A percentile compares a stretch with the other conserved stretches of the same genome.
phyloP scores from a whole-genome alignment of 306 rosid species.

The Quercus alba region DNA sequence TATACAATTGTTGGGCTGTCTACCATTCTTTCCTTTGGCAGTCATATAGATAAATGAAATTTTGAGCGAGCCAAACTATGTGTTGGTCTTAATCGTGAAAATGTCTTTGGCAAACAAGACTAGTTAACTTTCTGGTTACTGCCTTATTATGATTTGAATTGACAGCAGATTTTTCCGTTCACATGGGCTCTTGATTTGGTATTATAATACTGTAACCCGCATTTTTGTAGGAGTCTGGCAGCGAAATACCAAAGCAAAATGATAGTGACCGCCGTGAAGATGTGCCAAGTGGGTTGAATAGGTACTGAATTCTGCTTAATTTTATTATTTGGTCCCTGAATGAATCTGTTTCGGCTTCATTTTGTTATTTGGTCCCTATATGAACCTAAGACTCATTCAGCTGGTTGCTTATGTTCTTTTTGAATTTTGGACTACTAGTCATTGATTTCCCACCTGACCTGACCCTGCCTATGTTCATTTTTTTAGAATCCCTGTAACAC shows the following conservation, averaged over 20 bases:
- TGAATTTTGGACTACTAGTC: not conserved
- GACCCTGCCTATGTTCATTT: not conserved
- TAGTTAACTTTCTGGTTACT: not conserved
- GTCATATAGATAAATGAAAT: not conserved
- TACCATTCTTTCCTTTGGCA: not conserved
- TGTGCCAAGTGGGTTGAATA: slow-evolving; percentile 57
- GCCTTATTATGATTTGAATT: not conserved
- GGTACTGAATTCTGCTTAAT: slow-evolving; percentile 42
- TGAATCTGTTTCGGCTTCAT: not conserved
- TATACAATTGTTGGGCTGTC: not conserved
- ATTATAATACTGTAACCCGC: not conserved
- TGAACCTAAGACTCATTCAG: not conserved
- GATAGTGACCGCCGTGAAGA: slow-evolving; percentile 78
- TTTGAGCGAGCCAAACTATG: not conserved
- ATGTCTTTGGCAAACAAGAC: not conserved
- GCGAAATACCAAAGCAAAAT: slow-evolving; percentile 53
- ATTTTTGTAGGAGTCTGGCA: slow-evolving; percentile 49
- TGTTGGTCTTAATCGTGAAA: slow-evolving; percentile 7
- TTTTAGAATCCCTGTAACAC: slow-evolving; percentile 72
- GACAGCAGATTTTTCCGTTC: not conserved
- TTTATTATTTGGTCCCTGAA: not conserved
- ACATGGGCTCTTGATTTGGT: not conserved
- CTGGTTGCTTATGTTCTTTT: not conserved
- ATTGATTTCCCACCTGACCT: not conserved
- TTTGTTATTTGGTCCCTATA: not conserved